phyloP scores from a whole-genome alignment of 2,329 filamentous ascomycete genomes.

The Fusarium stilboides region DNA sequence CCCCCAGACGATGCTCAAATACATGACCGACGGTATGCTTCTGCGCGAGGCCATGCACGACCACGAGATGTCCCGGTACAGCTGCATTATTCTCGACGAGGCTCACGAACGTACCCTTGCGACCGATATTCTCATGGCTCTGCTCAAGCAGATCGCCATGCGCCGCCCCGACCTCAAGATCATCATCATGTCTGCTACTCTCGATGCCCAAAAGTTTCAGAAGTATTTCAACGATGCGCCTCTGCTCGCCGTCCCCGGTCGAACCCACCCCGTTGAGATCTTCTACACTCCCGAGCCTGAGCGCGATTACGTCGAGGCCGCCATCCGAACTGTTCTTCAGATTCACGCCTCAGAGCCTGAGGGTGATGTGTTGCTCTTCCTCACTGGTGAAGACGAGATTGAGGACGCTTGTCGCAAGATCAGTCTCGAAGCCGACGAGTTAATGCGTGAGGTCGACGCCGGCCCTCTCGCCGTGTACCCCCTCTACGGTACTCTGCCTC shows the following conservation, averaged over 20 bases:
- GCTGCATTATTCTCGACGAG: slow-evolving; percentile 98
- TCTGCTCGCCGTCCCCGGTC: slow-evolving; percentile 91
- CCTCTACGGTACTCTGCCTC: slow-evolving; percentile 93
- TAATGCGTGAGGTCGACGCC: slow-evolving; percentile 90
- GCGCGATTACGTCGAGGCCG: slow-evolving; percentile 96
- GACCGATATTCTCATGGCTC: slow-evolving; percentile 96
- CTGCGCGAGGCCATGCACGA: slow-evolving; percentile 97
- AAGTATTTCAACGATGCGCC: slow-evolving; percentile 97
- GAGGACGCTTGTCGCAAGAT: slow-evolving; percentile 97
- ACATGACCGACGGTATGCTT: slow-evolving; percentile 99
- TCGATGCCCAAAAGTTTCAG: slow-evolving; percentile 98
- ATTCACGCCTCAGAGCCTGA: slow-evolving; percentile 95
- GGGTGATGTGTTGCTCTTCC: slow-evolving; percentile 92
- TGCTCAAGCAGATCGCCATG: slow-evolving; percentile 89
- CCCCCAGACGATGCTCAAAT: slow-evolving; percentile 92
- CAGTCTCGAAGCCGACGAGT: slow-evolving; percentile 88
- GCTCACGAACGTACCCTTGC: slow-evolving; percentile 97
- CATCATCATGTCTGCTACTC: slow-evolving; percentile 98
- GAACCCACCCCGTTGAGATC: slow-evolving; percentile 97
- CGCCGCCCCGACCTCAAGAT: slow-evolving; percentile 94
- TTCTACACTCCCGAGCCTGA: slow-evolving; percentile 98
- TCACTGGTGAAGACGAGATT: slow-evolving; percentile 98
- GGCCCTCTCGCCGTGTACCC: slow-evolving; percentile 93
- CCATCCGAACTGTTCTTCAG: slow-evolving; percentile 93
- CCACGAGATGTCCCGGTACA: slow-evolving; percentile 90